phyloP scores from a whole-genome alignment of 306 rosid species.

The Cucurbita ficifolia region DNA sequence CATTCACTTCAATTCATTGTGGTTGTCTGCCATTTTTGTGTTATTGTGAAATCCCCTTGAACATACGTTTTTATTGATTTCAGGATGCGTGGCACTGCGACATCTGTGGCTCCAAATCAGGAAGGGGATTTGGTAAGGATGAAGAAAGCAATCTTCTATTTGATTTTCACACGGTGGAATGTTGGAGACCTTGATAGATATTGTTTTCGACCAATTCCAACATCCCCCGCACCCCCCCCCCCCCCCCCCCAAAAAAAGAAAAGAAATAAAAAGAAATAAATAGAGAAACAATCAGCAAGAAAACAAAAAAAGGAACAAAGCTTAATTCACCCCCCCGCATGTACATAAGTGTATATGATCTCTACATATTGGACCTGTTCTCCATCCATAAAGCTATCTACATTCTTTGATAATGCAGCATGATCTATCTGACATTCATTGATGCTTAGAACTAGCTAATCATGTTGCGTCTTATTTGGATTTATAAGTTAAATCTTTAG shows the following conservation, averaged over 20 bases:
- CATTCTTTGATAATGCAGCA: not conserved
- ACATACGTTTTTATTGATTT: not conserved
- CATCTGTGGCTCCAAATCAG: slow-evolving; percentile 87
- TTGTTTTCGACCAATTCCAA: not conserved
- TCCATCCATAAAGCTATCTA: not conserved
- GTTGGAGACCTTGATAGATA: not conserved
- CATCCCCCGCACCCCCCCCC: not conserved
- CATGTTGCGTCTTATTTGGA: not conserved
- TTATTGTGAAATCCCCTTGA: not conserved
- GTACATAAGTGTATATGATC: not conserved
- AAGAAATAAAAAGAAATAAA: not conserved
- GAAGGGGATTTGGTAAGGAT: slow-evolving; percentile 91
- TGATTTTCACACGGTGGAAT: not conserved
- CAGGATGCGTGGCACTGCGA: slow-evolving; percentile 98
- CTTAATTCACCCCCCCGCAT: not conserved
- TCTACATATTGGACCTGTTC: not conserved
- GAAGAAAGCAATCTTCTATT: not conserved
- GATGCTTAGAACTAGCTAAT: not conserved
- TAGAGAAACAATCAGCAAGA: not conserved
- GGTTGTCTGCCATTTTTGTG: not conserved
- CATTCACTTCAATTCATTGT: not conserved
- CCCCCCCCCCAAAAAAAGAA: no score
- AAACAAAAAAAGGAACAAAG: not conserved
- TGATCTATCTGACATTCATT: not conserved
- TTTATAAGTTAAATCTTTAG: not conserved